These are phyloP conservation scores for Kickxella alabastrina DNA, from an alignment of 192 early-diverging fungal genomes.

Conservation along the genomic window DNA sequence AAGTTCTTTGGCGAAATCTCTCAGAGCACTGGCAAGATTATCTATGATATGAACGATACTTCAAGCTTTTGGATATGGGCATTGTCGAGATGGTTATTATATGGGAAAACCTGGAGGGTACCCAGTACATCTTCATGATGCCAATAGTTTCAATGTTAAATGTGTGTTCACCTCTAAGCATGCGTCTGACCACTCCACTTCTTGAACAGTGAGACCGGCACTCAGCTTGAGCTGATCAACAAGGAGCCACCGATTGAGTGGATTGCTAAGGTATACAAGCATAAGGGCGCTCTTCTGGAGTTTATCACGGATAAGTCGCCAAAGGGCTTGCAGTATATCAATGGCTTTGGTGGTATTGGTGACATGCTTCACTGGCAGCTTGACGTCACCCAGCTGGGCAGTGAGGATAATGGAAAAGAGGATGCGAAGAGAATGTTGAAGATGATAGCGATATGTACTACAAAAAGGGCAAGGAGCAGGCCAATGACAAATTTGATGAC, in stretches of 20 bases:
- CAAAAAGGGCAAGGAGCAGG: conserved; percentile 18
- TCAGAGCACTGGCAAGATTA: conserved; percentile 91
- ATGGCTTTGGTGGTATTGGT: conserved; percentile 98
- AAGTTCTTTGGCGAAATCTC: conserved; percentile 98
- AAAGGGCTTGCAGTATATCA: conserved; percentile 96
- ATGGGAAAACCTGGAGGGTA: conserved; percentile 89
- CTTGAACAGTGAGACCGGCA: conserved; percentile 58
- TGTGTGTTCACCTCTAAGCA: conserved; percentile 80
- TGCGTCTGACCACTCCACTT: conserved; percentile 75
- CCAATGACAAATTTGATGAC: conserved; percentile 14
- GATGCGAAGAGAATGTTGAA: no score
- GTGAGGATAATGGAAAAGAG: no score
- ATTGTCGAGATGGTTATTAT: conserved; percentile 96
- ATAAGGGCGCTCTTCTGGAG: conserved; percentile 89
- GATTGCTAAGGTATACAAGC: conserved; percentile 97
- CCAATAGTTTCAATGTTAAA: conserved; percentile 62
- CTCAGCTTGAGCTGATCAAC: conserved; percentile 79
- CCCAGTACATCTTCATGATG: conserved; percentile 72
- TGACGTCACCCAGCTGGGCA: conserved; percentile 67
- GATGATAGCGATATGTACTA: conserved; percentile 64
- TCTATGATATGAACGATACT: conserved; percentile 95
- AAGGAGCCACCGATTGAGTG: conserved; percentile 88
- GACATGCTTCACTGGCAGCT: conserved; percentile 97
- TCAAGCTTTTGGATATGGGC: conserved; percentile 92
- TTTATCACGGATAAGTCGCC: conserved; percentile 95